Conservation (phyloP, 1,284 basidiomycete genomes). For the Papiliotrema nemorosa region DNA sequence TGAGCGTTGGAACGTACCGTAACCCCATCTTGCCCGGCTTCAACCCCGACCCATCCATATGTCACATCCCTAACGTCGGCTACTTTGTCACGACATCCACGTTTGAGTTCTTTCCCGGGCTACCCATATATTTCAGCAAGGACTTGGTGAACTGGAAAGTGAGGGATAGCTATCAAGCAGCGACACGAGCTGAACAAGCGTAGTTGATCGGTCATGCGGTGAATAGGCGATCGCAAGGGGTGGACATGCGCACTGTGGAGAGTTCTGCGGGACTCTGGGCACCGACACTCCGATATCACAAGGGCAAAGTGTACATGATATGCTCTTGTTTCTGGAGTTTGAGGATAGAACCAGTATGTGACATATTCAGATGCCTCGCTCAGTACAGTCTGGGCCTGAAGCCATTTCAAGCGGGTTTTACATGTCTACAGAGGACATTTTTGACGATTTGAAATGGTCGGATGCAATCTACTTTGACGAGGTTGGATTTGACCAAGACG, state of each 20-base stretch:
- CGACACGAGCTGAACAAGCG: not conserved
- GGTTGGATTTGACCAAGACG: conserved; percentile 26
- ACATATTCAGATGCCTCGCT: not conserved
- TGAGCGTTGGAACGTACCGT: not conserved
- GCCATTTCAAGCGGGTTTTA: conserved; percentile 13
- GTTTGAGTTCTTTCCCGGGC: conserved; percentile 27
- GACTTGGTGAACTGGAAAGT: conserved; percentile 26
- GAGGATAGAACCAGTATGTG: not conserved
- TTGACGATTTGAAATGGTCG: conserved; percentile 17
- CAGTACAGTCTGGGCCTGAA: not conserved
- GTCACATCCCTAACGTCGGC: conserved; percentile 11
- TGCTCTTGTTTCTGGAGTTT: not conserved
- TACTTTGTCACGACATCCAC: conserved; percentile 28
- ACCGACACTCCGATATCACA: conserved; percentile 16
- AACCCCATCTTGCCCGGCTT: conserved; percentile 31
- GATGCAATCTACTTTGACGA: conserved; percentile 22
- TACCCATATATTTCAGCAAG: conserved; percentile 26
- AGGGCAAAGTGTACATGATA: not conserved
- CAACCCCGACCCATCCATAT: conserved; percentile 32
- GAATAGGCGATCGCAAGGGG: conserved; percentile 13
- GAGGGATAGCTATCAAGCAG: not conserved
- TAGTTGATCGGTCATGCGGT: conserved; percentile 25
- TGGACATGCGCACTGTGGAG: conserved; percentile 22
- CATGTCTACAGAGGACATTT: conserved; percentile 27
- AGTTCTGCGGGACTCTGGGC: conserved; percentile 21